These are phyloP conservation scores for Purpureocillium takamizusanense DNA, from an alignment of 2,329 filamentous ascomycete genomes.

Conservation along the genomic window DNA sequence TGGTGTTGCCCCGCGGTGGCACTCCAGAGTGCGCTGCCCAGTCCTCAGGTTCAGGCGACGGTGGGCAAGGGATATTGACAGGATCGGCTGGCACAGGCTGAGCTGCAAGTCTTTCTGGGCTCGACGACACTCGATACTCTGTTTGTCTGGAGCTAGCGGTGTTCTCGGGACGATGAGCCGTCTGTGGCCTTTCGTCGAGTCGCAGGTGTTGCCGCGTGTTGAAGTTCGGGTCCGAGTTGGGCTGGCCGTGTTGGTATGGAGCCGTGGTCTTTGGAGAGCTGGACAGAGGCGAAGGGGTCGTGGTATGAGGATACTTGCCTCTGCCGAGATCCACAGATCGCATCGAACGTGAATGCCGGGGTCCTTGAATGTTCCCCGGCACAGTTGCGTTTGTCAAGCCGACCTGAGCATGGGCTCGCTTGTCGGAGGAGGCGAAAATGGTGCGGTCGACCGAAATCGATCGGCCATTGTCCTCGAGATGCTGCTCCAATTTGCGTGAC, in stretches of 20 bases:
- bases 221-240: constrained; percentile 36
- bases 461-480: constrained; percentile 39
- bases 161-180: constrained; percentile 33
- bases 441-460: constrained; percentile 57
- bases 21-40: constrained; percentile 18
- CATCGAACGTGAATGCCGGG: constrained; percentile 35
- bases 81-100: constrained; percentile 11
- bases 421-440: constrained; percentile 49
- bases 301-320: constrained; percentile 15
- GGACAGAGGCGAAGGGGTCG: constrained; percentile 29
- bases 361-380: constrained; percentile 47
- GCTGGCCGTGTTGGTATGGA: constrained; percentile 33
- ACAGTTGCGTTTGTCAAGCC: constrained; percentile 53
- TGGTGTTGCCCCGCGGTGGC: constrained; percentile 30
- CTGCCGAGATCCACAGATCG: constrained; percentile 32
- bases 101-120: not conserved
- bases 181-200: constrained; percentile 36
- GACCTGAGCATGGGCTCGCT: constrained; percentile 55
- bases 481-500: constrained; percentile 27
- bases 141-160: constrained; percentile 6
- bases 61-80: constrained; percentile 28
- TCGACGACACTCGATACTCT: not conserved
- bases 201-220: constrained; percentile 15
- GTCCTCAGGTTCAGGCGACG: constrained; percentile 35
- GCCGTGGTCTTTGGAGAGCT: constrained; percentile 24